phyloP scores from a whole-genome alignment of 768 basidiomycete species.

The Lyophyllum shimeji region DNA sequence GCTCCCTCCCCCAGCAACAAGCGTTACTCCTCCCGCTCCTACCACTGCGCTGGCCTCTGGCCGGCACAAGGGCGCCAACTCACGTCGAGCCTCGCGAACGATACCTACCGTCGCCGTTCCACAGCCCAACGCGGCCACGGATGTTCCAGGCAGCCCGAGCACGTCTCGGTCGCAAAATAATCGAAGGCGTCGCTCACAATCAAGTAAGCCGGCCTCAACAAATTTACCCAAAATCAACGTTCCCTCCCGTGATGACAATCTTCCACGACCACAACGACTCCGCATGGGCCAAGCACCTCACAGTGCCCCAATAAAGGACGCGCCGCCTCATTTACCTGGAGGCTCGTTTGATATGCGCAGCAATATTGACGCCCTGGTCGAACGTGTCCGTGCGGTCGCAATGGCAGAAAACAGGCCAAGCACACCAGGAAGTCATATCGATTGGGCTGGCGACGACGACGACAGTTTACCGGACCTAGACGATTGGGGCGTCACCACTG shows the following conservation, averaged over 20 bases:
- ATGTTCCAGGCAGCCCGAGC: conserved; percentile 15
- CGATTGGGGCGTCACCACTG: conserved; percentile 76
- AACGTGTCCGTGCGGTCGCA: conserved; percentile 71
- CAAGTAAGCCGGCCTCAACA: conserved; percentile 26
- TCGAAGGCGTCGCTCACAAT: conserved; percentile 52
- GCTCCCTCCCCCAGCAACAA: conserved; percentile 11
- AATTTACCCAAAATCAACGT: conserved; percentile 31
- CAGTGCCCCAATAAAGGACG: conserved; percentile 49
- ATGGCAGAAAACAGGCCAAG: conserved; percentile 67
- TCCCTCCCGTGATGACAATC: conserved; percentile 31
- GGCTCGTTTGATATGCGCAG: conserved; percentile 48
- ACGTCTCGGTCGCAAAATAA: conserved; percentile 39
- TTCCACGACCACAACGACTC: conserved; percentile 30
- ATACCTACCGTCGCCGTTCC: conserved; percentile 26
- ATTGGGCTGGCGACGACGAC: conserved; percentile 90
- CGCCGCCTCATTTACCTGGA: conserved; percentile 54
- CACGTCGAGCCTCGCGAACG: conserved; percentile 33
- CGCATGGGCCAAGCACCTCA: conserved; percentile 32
- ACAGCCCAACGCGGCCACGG: conserved; percentile 20
- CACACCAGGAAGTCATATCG: conserved; percentile 78
- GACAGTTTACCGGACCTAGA: conserved; percentile 80
- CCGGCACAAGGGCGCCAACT: conserved; percentile 29
- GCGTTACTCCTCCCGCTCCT: conserved; percentile 20
- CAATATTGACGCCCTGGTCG: conserved; percentile 75
- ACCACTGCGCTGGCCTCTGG: conserved; percentile 20